Percentiles rank a stretch among this genome's conserved stretches.
These are phyloP conservation scores for Blakeslea trispora DNA, from an alignment of 371 early-diverging fungal genomes.

Conservation along the genomic window DNA sequence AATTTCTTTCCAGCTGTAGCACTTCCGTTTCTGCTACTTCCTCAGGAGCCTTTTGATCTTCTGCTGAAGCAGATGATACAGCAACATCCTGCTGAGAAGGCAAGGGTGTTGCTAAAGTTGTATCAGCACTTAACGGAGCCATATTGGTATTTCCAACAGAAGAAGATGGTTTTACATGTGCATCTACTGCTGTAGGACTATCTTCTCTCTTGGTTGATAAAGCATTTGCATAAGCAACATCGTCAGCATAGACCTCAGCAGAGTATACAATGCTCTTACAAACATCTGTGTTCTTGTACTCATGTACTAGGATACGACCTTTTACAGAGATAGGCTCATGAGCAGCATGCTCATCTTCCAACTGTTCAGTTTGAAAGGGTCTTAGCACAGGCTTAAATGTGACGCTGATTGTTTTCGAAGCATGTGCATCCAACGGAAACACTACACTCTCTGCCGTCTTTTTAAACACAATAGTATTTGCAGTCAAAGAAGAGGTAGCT, in stretches of 20 bases:
- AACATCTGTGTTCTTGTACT: slow-evolving; percentile 90
- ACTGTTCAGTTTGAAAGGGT: slow-evolving; percentile 27
- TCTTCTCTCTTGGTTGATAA: slow-evolving; percentile 27
- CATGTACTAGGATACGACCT: slow-evolving; percentile 78
- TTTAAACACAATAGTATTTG: slow-evolving; percentile 53
- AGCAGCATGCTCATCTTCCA: background rate
- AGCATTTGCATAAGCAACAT: slow-evolving; percentile 37
- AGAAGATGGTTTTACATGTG: background rate
- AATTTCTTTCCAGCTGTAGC: slow-evolving; percentile 47
- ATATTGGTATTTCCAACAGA: too few relatives aligned
- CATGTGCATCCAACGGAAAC: slow-evolving; percentile 73
- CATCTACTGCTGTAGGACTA: background rate
- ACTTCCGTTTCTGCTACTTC: slow-evolving; percentile 16
- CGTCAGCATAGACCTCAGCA: slow-evolving; percentile 51
- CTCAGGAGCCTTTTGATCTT: background rate
- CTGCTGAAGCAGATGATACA: too few relatives aligned
- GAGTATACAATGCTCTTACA: slow-evolving; percentile 73
- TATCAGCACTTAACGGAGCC: too few relatives aligned
- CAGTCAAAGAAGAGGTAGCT: slow-evolving; percentile 4
- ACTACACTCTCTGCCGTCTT: slow-evolving; percentile 74
- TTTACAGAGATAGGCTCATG: slow-evolving; percentile 23
- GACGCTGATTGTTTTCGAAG: slow-evolving; percentile 69
- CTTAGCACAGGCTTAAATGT: slow-evolving; percentile 53
- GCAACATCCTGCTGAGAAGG: too few relatives aligned
- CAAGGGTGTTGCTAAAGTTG: too few relatives aligned